Percentiles rank a stretch among this genome's conserved stretches.
Evolutionary conservation across 2,329 filamentous ascomycete species (phyloP).

Genomic region (Sphaerulina vaccinii): DNA sequence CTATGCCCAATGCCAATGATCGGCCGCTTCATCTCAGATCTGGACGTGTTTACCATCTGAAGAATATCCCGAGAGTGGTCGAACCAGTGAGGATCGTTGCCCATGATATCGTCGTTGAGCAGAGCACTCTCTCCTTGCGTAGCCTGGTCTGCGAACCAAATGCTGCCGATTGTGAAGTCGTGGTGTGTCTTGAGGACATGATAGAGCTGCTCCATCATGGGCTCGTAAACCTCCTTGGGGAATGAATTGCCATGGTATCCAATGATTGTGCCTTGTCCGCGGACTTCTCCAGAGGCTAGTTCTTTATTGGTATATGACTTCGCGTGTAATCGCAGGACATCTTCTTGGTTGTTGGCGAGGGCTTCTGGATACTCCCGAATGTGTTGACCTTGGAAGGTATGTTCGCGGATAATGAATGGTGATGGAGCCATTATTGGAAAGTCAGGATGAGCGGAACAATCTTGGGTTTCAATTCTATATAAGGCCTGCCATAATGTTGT

Average conservation of each 20-base stretch:
- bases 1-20: conserved; percentile 82
- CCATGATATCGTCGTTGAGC: conserved; percentile 72
- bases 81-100: conserved; percentile 77
- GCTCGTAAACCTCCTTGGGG: conserved; percentile 6
- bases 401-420: no score
- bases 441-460: no score
- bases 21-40: conserved; percentile 72
- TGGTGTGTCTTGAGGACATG: neutral
- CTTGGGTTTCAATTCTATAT: no score
- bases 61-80: conserved; percentile 81
- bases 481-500: no score
- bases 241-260: no score
- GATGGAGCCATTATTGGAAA: no score
- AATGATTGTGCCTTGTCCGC: neutral
- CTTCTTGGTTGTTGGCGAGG: no score
- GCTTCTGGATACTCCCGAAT: no score
- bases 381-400: no score
- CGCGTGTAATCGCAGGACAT: no score
- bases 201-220: conserved; percentile 3
- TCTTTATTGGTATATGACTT: no score
- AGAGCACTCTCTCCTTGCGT: conserved; percentile 75
- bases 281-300: no score
- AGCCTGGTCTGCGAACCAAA: conserved; percentile 84
- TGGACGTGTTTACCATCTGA: conserved; percentile 78
- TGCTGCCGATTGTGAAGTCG: conserved; percentile 60